These are phyloP conservation scores for Magnolia sinica DNA, from an alignment of 164 flowering plant genomes.

Conservation along the genomic window DNA sequence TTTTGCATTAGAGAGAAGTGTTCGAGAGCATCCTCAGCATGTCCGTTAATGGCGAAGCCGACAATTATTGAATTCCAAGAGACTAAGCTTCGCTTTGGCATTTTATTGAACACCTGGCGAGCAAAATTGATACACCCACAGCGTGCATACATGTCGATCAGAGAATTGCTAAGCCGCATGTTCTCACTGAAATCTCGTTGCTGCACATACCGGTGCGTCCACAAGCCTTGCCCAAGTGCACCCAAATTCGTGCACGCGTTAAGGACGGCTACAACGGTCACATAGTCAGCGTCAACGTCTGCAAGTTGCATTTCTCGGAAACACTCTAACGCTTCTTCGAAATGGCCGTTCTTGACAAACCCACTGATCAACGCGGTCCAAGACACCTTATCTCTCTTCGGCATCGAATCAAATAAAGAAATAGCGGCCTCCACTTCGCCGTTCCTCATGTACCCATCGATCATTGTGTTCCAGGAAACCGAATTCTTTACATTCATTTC, in stretches of 20 bases:
- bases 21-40: constrained; percentile 7
- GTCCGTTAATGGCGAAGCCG: constrained; percentile 15
- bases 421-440: constrained; percentile 4
- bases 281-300: constrained; percentile 5
- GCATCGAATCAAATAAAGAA: constrained; percentile 5
- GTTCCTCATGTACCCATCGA: constrained; percentile 16
- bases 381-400: constrained; percentile 11
- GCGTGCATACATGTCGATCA: constrained; percentile 13
- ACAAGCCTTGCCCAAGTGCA: constrained; percentile 6
- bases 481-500: constrained; percentile 16
- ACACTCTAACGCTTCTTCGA: constrained; percentile 12
- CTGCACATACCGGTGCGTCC: constrained; percentile 7
- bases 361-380: constrained; percentile 18
- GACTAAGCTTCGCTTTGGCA: constrained; percentile 5
- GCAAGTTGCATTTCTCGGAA: constrained; percentile 13
- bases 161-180: constrained; percentile 5
- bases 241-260: constrained; percentile 14
- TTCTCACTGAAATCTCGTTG: constrained; percentile 1
- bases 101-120: constrained; percentile 7
- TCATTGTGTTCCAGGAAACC: constrained; percentile 16
- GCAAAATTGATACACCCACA: constrained; percentile 14
- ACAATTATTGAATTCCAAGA: constrained; percentile 17
- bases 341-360: constrained; percentile 11
- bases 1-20: constrained; percentile 6
- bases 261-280: constrained; percentile 7